Percentiles rank a stretch among this genome's conserved stretches.
These are phyloP conservation scores for Alternaria alternata DNA, from an alignment of 2,329 filamentous ascomycete species.

Conservation along the genomic window DNA sequence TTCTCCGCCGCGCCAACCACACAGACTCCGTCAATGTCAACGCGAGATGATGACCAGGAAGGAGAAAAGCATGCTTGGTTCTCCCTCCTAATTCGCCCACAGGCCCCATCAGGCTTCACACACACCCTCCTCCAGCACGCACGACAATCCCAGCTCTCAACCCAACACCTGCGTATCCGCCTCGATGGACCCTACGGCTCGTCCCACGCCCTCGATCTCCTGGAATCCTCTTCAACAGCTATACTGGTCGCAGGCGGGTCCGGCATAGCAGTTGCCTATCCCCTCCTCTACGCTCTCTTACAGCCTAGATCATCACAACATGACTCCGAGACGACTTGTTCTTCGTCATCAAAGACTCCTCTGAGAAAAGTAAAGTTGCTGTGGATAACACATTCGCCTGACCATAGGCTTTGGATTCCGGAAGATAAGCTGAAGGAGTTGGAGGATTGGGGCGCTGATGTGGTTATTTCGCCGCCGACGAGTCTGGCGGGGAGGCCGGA, in stretches of 20 bases:
- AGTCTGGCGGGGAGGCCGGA: slow-evolving; percentile 63
- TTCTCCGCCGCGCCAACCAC: slow-evolving; percentile 63
- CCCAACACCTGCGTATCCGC: slow-evolving; percentile 57
- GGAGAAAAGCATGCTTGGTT: slow-evolving; percentile 65
- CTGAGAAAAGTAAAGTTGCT: slow-evolving; percentile 59
- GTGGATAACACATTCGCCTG: slow-evolving; percentile 65
- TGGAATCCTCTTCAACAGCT: slow-evolving; percentile 60
- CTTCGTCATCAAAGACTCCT: slow-evolving; percentile 8
- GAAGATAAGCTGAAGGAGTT: slow-evolving; percentile 60
- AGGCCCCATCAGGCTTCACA: slow-evolving; percentile 64
- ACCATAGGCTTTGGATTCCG: slow-evolving; percentile 65
- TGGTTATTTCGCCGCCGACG: slow-evolving; percentile 65
- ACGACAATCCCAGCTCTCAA: slow-evolving; percentile 52
- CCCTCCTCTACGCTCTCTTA: slow-evolving; percentile 64
- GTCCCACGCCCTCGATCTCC: slow-evolving; percentile 61
- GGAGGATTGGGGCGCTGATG: slow-evolving; percentile 58
- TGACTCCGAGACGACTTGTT: slow-evolving; percentile 25
- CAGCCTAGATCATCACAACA: slow-evolving; percentile 7
- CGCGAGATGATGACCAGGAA: slow-evolving; percentile 3
- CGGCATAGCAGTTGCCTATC: slow-evolving; percentile 71
- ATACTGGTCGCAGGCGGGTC: slow-evolving; percentile 70
- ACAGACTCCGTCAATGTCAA: background rate
- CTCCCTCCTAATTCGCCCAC: slow-evolving; percentile 66
- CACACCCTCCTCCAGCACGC: slow-evolving; percentile 63
- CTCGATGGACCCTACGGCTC: slow-evolving; percentile 74